phyloP scores from a whole-genome alignment of 2,329 filamentous ascomycete genomes.

The Botrytis tulipae region DNA sequence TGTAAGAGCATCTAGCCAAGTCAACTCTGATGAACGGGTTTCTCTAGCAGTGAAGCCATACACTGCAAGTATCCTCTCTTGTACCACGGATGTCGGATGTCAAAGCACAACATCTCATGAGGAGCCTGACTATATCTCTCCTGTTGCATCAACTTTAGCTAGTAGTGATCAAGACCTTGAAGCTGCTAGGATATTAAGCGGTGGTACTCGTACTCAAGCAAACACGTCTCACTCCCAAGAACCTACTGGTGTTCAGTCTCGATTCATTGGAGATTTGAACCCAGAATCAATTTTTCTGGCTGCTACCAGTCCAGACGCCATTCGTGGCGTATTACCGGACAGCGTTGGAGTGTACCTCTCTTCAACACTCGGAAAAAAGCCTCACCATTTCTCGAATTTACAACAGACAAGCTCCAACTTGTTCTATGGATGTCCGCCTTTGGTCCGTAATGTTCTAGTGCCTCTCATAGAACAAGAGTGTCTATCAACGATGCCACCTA shows the following conservation, averaged over 20 bases:
- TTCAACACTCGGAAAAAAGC: conserved; percentile 15
- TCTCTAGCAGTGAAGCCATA: background rate
- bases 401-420: conserved; percentile 24
- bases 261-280: conserved; percentile 59
- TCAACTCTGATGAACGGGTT: background rate
- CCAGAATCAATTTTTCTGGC: conserved; percentile 60
- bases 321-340: conserved; percentile 45
- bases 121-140: background rate
- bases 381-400: background rate
- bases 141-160: conserved; percentile 6
- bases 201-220: conserved; percentile 12
- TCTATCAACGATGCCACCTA: conserved; percentile 48
- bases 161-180: conserved; percentile 20
- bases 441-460: conserved; percentile 28
- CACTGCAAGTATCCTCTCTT: background rate
- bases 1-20: background rate
- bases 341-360: conserved; percentile 57
- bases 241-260: conserved; percentile 28
- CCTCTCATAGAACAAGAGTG: conserved; percentile 34
- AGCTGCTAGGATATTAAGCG: conserved; percentile 21
- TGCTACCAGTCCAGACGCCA: conserved; percentile 46
- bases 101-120: conserved; percentile 1
- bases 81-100: background rate
- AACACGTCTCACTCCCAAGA: background rate
- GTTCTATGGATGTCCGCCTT: conserved; percentile 26